phyloP scores from a whole-genome alignment of 2,329 filamentous ascomycete species.

The Neonectria coccinea region DNA sequence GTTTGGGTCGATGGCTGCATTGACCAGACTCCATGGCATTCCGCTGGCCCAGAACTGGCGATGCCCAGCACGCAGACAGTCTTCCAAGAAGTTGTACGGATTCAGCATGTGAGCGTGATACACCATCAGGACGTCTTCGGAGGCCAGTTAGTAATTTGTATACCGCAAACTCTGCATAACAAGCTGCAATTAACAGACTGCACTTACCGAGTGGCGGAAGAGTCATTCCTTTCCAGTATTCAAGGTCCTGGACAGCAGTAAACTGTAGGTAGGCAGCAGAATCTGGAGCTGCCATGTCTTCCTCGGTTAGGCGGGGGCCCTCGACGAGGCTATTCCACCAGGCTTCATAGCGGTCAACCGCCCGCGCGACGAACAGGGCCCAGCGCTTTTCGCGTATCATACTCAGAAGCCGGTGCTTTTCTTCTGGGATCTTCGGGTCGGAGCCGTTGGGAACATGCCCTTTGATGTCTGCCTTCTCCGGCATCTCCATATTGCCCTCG shows the following conservation, averaged over 20 bases:
- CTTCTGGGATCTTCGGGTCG: conserved; percentile 42
- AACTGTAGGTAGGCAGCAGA: conserved; percentile 30
- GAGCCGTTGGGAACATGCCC: conserved; percentile 10
- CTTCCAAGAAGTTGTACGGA: conserved; percentile 62
- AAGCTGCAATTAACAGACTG: too few relatives aligned
- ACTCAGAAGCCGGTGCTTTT: conserved; percentile 51
- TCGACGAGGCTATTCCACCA: conserved; percentile 63
- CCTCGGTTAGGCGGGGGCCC: conserved; percentile 24
- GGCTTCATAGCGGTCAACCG: conserved; percentile 70
- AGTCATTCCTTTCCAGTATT: conserved; percentile 33
- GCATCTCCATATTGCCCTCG: conserved; percentile 24
- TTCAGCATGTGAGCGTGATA: conserved; percentile 81
- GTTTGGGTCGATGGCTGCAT: conserved; percentile 63
- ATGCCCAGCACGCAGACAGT: conserved; percentile 37
- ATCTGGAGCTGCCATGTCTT: conserved; percentile 11
- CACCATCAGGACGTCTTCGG: conserved; percentile 75
- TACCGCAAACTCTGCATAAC: too few relatives aligned
- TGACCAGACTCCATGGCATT: conserved; percentile 72
- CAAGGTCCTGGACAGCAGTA: neutral
- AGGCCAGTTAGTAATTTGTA: conserved; percentile 1
- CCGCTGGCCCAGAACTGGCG: conserved; percentile 62
- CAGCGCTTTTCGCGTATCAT: conserved; percentile 74
- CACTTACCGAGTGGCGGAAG: conserved; percentile 42
- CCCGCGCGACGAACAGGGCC: conserved; percentile 72
- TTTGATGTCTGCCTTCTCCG: conserved; percentile 30